These are phyloP conservation scores for Cyberlindnera xylosilytica DNA, from an alignment of 805 yeast genomes.

Conservation along the genomic window DNA sequence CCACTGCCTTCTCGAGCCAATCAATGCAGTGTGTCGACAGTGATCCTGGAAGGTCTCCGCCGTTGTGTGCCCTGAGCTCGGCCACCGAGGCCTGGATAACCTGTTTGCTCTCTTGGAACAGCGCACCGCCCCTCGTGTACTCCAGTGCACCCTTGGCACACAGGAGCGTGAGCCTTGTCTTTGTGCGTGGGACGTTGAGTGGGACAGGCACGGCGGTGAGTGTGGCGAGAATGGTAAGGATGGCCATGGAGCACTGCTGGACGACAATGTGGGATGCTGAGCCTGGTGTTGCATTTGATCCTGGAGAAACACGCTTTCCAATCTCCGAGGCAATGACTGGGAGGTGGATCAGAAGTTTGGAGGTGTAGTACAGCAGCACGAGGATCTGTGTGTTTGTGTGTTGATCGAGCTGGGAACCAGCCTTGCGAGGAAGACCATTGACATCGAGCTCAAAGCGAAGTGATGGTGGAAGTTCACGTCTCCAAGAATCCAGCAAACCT, in stretches of 20 bases:
- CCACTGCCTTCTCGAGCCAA: conserved; percentile 56
- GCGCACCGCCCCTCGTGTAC: conserved; percentile 78
- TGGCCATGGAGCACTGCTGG: conserved; percentile 65
- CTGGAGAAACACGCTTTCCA: conserved; percentile 20
- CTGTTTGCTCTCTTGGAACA: conserved; percentile 65
- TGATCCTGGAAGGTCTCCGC: conserved; percentile 56
- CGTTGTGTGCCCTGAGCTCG: conserved; percentile 40
- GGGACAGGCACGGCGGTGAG: conserved; percentile 57
- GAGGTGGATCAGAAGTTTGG: conserved; percentile 60
- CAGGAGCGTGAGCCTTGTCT: conserved; percentile 58
- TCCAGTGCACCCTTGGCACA: conserved; percentile 78
- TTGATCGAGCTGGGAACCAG: conserved; percentile 22
- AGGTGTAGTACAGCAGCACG: conserved; percentile 57
- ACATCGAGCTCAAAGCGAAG: conserved; percentile 63
- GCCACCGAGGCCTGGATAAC: conserved; percentile 49
- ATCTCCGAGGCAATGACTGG: conserved; percentile 49
- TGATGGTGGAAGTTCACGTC: conserved; percentile 59
- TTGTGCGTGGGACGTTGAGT: conserved; percentile 56
- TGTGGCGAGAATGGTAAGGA: conserved; percentile 50
- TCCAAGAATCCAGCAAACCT: conserved; percentile 75
- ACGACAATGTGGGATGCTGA: conserved; percentile 60
- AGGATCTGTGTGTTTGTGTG: conserved; percentile 33
- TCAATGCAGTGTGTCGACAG: conserved; percentile 54
- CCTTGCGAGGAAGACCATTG: conserved; percentile 43
- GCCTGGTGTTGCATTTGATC: conserved; percentile 29